These are phyloP conservation scores for Trypanosoma cruzi DNA, from an alignment of 208 protist species.

Conservation along the genomic window DNA sequence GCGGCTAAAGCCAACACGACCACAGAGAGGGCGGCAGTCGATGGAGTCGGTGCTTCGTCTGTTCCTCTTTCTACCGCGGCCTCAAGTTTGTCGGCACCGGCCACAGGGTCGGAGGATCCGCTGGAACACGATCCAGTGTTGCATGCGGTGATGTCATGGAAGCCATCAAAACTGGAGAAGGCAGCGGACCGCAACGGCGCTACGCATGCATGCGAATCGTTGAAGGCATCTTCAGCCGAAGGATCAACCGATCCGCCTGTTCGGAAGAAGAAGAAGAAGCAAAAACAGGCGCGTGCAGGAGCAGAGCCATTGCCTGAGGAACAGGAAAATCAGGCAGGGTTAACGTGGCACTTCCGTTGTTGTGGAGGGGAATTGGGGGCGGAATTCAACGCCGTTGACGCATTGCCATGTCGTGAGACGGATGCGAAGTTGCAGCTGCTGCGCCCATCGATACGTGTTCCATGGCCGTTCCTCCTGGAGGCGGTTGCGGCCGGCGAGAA, in stretches of 20 bases:
- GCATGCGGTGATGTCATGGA: constrained; percentile 1
- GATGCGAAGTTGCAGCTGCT: constrained; percentile 25
- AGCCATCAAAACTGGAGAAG: not conserved
- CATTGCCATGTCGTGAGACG: constrained; percentile 3
- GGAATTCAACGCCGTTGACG: not conserved
- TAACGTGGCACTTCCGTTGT: constrained; percentile 26
- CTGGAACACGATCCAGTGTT: constrained; percentile 16
- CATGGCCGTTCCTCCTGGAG: constrained; percentile 27
- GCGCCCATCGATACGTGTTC: constrained; percentile 21
- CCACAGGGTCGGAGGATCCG: not conserved
- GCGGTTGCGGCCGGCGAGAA: not conserved
- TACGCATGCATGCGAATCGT: not conserved
- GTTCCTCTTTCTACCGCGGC: not conserved
- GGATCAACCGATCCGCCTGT: not conserved
- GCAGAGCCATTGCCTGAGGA: not conserved
- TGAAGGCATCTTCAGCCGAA: not conserved
- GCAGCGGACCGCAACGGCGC: not conserved
- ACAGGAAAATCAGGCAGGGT: not conserved
- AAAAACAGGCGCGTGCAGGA: not conserved
- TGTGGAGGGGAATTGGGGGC: not conserved
- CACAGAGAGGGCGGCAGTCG: not conserved
- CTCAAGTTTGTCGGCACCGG: not conserved
- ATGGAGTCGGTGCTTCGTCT: not conserved
- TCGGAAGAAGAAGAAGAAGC: not conserved
- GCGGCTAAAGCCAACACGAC: not conserved